Conservation (phyloP, 1,139 yeast species). For the Pichia sp. region DNA sequence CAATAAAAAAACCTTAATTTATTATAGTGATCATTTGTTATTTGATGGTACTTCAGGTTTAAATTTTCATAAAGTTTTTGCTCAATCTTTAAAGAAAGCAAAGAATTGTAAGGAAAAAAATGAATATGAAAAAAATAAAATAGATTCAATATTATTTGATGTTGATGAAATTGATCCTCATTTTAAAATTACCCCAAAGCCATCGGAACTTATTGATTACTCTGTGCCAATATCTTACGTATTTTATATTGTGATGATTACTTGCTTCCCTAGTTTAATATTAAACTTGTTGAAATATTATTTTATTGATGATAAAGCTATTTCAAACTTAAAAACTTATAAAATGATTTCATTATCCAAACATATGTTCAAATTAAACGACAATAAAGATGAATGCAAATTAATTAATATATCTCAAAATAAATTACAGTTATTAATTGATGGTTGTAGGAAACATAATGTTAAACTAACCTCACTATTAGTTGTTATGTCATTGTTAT, state of each 20-base stretch:
- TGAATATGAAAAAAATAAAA: background rate
- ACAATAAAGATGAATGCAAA: constrained; percentile 4
- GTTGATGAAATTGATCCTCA: background rate
- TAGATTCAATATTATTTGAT: constrained; percentile 5
- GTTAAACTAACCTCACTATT: constrained; percentile 16
- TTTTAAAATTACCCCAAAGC: constrained; percentile 11
- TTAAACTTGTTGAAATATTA: constrained; percentile 7
- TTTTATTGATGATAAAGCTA: constrained; percentile 11
- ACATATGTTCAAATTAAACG: constrained; percentile 3
- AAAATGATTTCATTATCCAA: constrained; percentile 5
- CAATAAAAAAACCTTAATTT: constrained; percentile 22
- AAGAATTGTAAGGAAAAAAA: background rate
- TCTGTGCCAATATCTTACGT: constrained; percentile 12
- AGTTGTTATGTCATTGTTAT: constrained; percentile 7
- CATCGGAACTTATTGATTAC: constrained; percentile 13
- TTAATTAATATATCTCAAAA: constrained; percentile 5
- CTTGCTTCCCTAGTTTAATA: constrained; percentile 8
- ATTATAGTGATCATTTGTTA: constrained; percentile 34
- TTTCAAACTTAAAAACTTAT: constrained; percentile 7
- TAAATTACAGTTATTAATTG: constrained; percentile 1
- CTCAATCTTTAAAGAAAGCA: background rate
- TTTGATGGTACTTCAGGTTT: constrained; percentile 37
- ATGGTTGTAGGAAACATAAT: constrained; percentile 5
- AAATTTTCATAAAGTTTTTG: constrained; percentile 33
- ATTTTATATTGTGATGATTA: constrained; percentile 8